Evolutionary conservation across 306 rosid species (phyloP).

Genomic region (Mimosa pudica): DNA sequence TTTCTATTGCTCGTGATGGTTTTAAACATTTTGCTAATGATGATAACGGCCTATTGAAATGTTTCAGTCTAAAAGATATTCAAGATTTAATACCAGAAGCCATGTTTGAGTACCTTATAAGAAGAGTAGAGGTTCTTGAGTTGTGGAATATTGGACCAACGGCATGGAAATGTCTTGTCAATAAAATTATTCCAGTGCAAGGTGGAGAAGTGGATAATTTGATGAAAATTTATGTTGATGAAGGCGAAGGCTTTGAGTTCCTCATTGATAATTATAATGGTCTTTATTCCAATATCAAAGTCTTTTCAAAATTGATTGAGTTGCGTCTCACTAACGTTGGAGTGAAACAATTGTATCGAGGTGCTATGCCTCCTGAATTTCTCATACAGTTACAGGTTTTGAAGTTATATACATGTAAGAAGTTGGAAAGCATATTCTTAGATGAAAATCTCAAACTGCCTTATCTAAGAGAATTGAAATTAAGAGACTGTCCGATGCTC

Average conservation of each 20-base stretch:
- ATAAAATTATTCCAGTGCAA: slow-evolving; percentile 13
- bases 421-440: neutral
- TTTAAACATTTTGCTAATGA: neutral
- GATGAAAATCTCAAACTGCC: neutral
- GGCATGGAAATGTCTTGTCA: slow-evolving; percentile 19
- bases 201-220: slow-evolving; percentile 4
- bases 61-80: neutral
- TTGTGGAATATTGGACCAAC: neutral
- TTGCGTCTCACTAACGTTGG: neutral
- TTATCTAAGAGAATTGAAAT: neutral
- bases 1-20: neutral
- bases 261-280: slow-evolving; percentile 10
- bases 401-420: neutral
- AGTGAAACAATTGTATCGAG: neutral
- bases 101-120: neutral
- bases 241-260: neutral
- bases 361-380: neutral
- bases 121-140: slow-evolving; percentile 20
- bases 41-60: neutral
- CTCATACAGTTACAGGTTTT: neutral
- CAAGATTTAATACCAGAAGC: neutral
- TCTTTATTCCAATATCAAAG: neutral
- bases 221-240: neutral
- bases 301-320: slow-evolving; percentile 12
- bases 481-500: neutral